Evolutionary conservation across 306 rosid species (phyloP), one percentile per base, ranked within the genome.

Genomic region (Amphicarpaea edgeworthii): DNA sequence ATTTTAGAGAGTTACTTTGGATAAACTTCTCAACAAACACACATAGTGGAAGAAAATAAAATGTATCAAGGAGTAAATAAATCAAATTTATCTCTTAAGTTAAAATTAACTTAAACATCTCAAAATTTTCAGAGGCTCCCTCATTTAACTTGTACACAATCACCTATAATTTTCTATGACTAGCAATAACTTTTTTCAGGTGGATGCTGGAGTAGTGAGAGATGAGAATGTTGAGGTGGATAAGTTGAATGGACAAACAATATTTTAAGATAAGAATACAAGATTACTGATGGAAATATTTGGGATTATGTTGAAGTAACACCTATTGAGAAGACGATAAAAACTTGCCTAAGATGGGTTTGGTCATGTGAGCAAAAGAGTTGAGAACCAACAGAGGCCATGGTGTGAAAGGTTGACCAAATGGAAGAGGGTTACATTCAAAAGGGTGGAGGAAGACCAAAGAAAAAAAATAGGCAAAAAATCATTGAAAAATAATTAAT

Each of bases 401-500:
- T 40, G 46, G 30, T 40, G 28, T 3, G 1, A 24, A 42, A 73
- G 49, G 4, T 57, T 68, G 37, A 42, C 49, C 68, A 73, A 42
- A 24, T 38, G 54, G 68, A 26, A 3, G 57, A 69, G 8, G 19
- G 26, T 23, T 59, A 45, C 40, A 21, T 57, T 23, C 10, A 58
- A 68, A 68, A n/a, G 23, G 45, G 45, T 26, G 9, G 45, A 68
- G 28, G 73, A 68, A 68, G 34, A 68, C 11, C 28, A 28, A 68
- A n/a, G 28, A 4, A 7, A 45, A 45, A 66, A 26, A 43, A 14
- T 3, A 24, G 40, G 41, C 0, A 1, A 66, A 66, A 67, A 64
- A 64, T 5, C 6, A 14, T 37, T 54, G 16, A 51, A 70, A 30
- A 72, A 21, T 34, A 12, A 19, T 40, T 23, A 54, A 19, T 40